Evolutionary conservation across 352 stramenopile species (phyloP).

Genomic region (Phytophthora litchii): DNA sequence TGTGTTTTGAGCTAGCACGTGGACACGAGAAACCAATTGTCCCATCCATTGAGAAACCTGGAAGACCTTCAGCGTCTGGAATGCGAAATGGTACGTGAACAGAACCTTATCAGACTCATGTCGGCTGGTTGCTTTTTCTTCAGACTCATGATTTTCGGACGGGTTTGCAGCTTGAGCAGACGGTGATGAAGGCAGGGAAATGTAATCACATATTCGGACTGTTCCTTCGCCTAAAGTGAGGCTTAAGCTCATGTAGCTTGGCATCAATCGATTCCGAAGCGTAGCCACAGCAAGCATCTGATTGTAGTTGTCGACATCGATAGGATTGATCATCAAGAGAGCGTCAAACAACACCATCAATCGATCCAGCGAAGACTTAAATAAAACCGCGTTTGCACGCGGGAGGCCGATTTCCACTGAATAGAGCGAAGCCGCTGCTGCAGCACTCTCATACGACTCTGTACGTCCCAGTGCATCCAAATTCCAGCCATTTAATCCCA

Average conservation of each 20-base stretch:
- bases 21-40: conserved; percentile 75
- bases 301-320: conserved; percentile 85
- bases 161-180: conserved; percentile 10
- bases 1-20: conserved; percentile 72
- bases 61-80: conserved; percentile 81
- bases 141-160: neutral
- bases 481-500: conserved; percentile 85
- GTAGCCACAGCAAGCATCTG: conserved; percentile 61
- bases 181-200: conserved; percentile 21
- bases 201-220: conserved; percentile 62
- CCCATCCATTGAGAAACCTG: conserved; percentile 90
- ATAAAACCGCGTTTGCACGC: conserved; percentile 56
- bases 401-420: conserved; percentile 68
- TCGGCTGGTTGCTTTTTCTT: conserved; percentile 4
- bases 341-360: conserved; percentile 88
- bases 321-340: conserved; percentile 87
- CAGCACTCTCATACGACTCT: conserved; percentile 65
- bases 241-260: conserved; percentile 81
- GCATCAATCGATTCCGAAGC: conserved; percentile 60
- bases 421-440: conserved; percentile 57
- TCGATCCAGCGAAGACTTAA: conserved; percentile 73
- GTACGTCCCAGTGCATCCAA: conserved; percentile 66
- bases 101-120: conserved; percentile 32
- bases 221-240: conserved; percentile 67
- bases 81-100: conserved; percentile 78